These are phyloP conservation scores for Penicillium longicatenatum DNA, from an alignment of 495 filamentous ascomycete species.

Conservation along the genomic window DNA sequence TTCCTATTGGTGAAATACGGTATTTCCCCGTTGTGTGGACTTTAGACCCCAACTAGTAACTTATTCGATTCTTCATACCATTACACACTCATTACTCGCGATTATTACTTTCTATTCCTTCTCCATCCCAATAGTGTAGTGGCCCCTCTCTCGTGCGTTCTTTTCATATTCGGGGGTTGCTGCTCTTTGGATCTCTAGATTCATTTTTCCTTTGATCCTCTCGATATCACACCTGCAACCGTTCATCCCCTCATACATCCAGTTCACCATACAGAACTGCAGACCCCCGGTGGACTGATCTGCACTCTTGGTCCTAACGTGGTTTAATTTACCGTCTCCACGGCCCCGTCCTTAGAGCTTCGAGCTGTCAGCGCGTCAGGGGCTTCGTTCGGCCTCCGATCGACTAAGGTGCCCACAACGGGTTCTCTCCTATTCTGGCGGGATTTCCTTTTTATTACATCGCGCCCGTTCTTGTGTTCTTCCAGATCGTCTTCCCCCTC, in stretches of 20 bases:
- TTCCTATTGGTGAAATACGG: not conserved
- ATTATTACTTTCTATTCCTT: not conserved
- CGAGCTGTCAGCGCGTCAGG: slow-evolving; percentile 50
- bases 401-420: slow-evolving; percentile 32
- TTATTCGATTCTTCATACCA: not conserved
- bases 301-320: slow-evolving; percentile 26
- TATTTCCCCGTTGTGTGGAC: not conserved
- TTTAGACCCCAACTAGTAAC: not conserved
- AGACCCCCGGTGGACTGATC: slow-evolving; percentile 28
- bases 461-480: slow-evolving; percentile 26
- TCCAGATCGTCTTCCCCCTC: slow-evolving; percentile 26
- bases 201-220: slow-evolving; percentile 2
- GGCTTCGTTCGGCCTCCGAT: slow-evolving; percentile 41
- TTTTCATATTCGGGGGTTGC: not conserved
- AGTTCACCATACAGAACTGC: slow-evolving; percentile 6
- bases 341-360: slow-evolving; percentile 37
- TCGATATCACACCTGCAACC: not conserved
- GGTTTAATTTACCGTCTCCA: slow-evolving; percentile 43
- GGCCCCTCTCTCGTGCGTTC: not conserved
- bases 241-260: not conserved
- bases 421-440: slow-evolving; percentile 43
- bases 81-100: not conserved
- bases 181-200: not conserved
- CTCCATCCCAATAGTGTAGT: not conserved
- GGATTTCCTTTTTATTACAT: slow-evolving; percentile 40